Evolutionary conservation across 176 grass and related monocot genomes (phyloP).

Genomic region (Poa annua): DNA sequence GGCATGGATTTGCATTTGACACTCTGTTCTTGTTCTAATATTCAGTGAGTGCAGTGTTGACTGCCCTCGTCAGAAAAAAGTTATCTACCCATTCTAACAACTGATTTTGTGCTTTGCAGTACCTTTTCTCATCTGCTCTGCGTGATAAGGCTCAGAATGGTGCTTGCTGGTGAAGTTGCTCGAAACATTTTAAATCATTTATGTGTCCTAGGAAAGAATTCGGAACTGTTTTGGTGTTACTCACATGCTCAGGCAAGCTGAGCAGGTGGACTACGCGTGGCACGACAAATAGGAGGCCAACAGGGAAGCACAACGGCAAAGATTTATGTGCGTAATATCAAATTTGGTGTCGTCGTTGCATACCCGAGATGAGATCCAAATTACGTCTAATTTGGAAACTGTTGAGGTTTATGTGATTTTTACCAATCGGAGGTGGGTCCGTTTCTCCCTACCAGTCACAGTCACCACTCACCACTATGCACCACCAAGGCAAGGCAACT

Average conservation of each 20-base stretch:
- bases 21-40: too few species aligned
- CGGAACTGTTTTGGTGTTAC: not conserved
- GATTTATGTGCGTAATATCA: not conserved
- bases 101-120: constrained; percentile 55
- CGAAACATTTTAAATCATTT: not conserved
- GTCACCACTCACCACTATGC: not conserved
- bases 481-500: constrained; percentile 27
- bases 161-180: constrained; percentile 2
- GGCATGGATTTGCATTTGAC: too few species aligned
- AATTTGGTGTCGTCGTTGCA: not conserved
- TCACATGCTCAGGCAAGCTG: not conserved
- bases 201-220: not conserved
- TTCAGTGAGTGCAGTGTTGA: too few species aligned
- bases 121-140: constrained; percentile 61
- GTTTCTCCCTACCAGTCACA: constrained; percentile 7
- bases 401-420: constrained; percentile 13
- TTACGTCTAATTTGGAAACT: constrained; percentile 4
- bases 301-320: not conserved
- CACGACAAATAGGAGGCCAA: not conserved
- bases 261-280: not conserved
- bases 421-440: not conserved
- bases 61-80: not conserved
- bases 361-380: constrained; percentile 21
- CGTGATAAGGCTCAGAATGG: constrained; percentile 28
- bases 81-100: constrained; percentile 29